Base-by-base conservation (phyloP, 768 basidiomycete genomes). In the Tylopilus balloui region DNA sequence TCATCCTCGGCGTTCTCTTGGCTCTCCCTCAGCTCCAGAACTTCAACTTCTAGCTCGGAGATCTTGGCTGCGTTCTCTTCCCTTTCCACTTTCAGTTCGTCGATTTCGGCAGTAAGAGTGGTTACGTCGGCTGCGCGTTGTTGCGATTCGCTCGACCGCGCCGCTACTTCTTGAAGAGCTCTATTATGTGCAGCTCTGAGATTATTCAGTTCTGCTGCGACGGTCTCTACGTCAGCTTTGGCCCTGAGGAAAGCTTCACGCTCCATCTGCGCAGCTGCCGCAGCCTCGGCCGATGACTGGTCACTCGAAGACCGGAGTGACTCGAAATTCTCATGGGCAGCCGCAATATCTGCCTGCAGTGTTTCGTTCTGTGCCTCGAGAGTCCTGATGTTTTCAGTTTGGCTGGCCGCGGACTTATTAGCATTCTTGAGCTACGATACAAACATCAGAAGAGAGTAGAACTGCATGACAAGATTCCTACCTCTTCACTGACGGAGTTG, bases 41-140 rank as follows among this genome's bases (percentile, higher is more conserved):
- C 76, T 62, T 92, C 88, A 42, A 92, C 70, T 69, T 92, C 90
- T 21, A 90, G 72, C 58, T 92, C 89, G 0, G 86, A 88, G 4
- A 91, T 71, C 66, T 83, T 88, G 60, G 70, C 73, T 9, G 82
- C 78, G 35, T 71, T 81, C 50, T 89, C 88, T 58, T 86, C 86
- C 59, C 80, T 84, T 66, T 88, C 84, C 12, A 62, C 63, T 63
- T 78, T 81, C 52, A 89, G 71, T 27, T 68, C 69, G 4, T 62
- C 65, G 12, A 88, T 52, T 58, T 84, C 78, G 3, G 71, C 55
- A 44, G 74, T 69, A 19, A 88, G 72, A 7, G 63, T 58, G 20
- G 73, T 72, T 2, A 63, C 65, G 40, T 71, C 70, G 5, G 74
- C 67, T 12, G 70, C 71, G 50, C 77, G 77, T 24, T 67, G 62